Conservation (phyloP, 1,139 yeast species). For the Blastobotrys proliferans region DNA sequence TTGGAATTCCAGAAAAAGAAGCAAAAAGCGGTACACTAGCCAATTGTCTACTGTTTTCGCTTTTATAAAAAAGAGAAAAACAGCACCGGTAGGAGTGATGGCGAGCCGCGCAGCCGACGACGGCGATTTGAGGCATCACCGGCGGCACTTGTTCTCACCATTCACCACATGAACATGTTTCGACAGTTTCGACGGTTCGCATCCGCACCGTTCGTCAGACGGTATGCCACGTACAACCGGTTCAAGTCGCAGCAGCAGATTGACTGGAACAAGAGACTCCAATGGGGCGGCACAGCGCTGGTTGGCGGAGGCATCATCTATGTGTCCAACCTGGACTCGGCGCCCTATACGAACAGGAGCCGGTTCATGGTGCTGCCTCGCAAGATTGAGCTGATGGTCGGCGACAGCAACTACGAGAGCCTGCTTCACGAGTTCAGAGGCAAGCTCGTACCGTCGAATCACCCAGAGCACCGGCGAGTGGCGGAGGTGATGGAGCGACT, state of each 20-base stretch:
- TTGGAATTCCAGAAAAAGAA: too few relatives aligned
- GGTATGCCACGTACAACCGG: conserved; percentile 12
- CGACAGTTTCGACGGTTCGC: too few relatives aligned
- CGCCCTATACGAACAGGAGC: conserved; percentile 74
- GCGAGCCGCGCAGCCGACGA: too few relatives aligned
- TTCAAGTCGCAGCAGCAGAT: conserved; percentile 5
- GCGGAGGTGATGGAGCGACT: conserved; percentile 58
- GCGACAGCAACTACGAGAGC: conserved; percentile 62
- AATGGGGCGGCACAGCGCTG: conserved; percentile 32
- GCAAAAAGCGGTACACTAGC: too few relatives aligned
- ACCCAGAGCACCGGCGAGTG: conserved; percentile 49
- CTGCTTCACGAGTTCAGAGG: conserved; percentile 41
- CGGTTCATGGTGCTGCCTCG: conserved; percentile 73
- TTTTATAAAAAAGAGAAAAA: too few relatives aligned
- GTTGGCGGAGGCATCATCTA: conserved; percentile 45
- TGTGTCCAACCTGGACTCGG: conserved; percentile 63
- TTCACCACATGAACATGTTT: too few relatives aligned
- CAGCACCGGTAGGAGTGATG: too few relatives aligned
- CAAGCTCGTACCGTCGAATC: conserved; percentile 37
- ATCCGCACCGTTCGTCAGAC: too few relatives aligned
- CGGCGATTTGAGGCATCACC: too few relatives aligned
- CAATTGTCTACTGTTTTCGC: too few relatives aligned
- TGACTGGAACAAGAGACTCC: conserved; percentile 10
- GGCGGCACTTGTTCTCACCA: too few relatives aligned
- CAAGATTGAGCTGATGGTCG: conserved; percentile 62